phyloP scores from a whole-genome alignment of 352 stramenopile species.

The Pythium coloratum region DNA sequence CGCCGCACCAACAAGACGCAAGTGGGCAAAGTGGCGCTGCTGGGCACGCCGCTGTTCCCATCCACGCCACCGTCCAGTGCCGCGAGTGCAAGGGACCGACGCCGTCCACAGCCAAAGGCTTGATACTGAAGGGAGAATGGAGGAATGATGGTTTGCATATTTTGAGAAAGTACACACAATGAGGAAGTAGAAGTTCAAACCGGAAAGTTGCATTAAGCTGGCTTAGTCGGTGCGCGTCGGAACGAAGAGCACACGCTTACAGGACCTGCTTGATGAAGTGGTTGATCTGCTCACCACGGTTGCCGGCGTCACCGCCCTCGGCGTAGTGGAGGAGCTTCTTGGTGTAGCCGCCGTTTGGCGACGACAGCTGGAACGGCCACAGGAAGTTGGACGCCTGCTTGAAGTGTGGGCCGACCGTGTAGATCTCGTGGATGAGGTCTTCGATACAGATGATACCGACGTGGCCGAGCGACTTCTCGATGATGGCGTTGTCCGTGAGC shows the following conservation, averaged over 20 bases:
- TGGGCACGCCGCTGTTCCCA: conserved; percentile 37
- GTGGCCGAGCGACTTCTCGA: conserved; percentile 95
- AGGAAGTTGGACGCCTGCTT: conserved; percentile 99
- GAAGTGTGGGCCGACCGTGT: conserved; percentile 98
- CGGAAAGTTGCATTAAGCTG: conserved; percentile 22
- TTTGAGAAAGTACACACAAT: conserved; percentile 1
- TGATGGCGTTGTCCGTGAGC: conserved; percentile 96
- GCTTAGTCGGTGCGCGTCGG: neutral
- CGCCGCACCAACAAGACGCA: conserved; percentile 42
- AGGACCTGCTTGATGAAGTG: conserved; percentile 94
- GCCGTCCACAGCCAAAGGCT: conserved; percentile 31
- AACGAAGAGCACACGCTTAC: conserved; percentile 53
- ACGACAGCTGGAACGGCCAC: conserved; percentile 99
- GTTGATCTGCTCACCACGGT: conserved; percentile 93
- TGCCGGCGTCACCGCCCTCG: conserved; percentile 92
- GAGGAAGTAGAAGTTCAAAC: conserved; percentile 18
- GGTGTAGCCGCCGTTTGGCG: conserved; percentile 93
- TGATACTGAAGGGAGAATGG: neutral
- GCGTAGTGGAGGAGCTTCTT: conserved; percentile 95
- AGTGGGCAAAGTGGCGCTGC: conserved; percentile 10
- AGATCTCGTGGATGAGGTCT: conserved; percentile 99
- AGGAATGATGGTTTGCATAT: neutral
- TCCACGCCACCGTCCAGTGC: conserved; percentile 37
- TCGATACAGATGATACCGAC: conserved; percentile 98
- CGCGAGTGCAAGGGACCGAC: conserved; percentile 31